These are phyloP conservation scores for Cardamine chenopodiifolia DNA, from an alignment of 345 rosid species.

Conservation along the genomic window DNA sequence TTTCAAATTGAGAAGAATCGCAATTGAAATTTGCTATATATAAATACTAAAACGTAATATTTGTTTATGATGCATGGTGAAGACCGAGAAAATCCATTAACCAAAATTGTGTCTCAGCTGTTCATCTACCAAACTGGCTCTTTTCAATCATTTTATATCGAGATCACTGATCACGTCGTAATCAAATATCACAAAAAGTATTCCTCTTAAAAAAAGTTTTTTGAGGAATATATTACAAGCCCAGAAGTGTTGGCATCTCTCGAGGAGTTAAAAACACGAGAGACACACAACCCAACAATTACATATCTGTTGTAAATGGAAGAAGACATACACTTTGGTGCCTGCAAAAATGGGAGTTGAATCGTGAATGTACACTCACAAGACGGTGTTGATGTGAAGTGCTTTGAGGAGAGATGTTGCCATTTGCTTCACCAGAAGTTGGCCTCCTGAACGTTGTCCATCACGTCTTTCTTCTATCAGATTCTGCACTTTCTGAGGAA, in stretches of 20 bases:
- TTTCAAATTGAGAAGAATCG: not conserved
- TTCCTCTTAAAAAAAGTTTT: not conserved
- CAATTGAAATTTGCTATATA: not conserved
- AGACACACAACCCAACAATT: conserved; percentile 8
- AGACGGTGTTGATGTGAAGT: conserved; percentile 86
- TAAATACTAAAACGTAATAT: not conserved
- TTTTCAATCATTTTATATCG: not conserved
- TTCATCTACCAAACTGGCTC: not conserved
- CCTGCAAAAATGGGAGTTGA: conserved; percentile 5
- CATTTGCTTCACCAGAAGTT: conserved; percentile 95
- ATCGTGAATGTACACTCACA: conserved; percentile 47
- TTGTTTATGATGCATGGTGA: not conserved
- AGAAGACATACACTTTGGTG: not conserved
- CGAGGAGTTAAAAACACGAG: not conserved
- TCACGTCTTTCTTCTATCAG: conserved; percentile 93
- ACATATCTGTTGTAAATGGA: not conserved
- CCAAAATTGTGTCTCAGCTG: not conserved
- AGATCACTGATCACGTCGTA: not conserved
- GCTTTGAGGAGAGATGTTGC: conserved; percentile 96
- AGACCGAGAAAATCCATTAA: not conserved
- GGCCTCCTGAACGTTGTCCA: conserved; percentile 94
- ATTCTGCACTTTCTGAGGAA: conserved; percentile 81
- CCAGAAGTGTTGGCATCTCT: conserved; percentile 3
- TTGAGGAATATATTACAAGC: conserved; percentile 6
- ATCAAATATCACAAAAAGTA: not conserved